These are phyloP conservation scores for Thermothelomyces thermophilus DNA, from an alignment of 2,329 filamentous ascomycete species.

Conservation along the genomic window DNA sequence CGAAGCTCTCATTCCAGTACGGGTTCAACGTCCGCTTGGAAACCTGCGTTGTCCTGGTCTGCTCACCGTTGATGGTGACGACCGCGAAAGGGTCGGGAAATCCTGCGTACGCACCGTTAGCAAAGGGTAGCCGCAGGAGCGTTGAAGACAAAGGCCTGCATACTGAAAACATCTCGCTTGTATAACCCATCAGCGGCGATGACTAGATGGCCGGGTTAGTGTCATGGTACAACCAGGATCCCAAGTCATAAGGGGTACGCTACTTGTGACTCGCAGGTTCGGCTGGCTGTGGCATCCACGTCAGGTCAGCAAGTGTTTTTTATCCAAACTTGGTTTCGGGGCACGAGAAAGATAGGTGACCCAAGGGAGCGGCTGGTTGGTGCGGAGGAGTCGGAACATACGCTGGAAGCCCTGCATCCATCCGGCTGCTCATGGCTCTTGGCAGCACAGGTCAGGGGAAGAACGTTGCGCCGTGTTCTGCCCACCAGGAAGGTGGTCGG, in stretches of 20 bases:
- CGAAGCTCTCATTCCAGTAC: slow-evolving; percentile 99
- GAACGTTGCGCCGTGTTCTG: slow-evolving; percentile 13
- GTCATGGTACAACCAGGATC: slow-evolving; percentile 1
- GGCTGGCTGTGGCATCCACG: slow-evolving; percentile 52
- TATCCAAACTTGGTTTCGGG: background rate
- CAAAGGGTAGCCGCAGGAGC: background rate
- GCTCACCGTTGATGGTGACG: slow-evolving; percentile 92
- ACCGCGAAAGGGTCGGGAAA: slow-evolving; percentile 98
- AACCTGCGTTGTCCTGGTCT: slow-evolving; percentile 95
- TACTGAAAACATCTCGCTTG: slow-evolving; percentile 99
- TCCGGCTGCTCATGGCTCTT: slow-evolving; percentile 41
- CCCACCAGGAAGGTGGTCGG: slow-evolving; percentile 18
- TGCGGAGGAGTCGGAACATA: slow-evolving; percentile 37
- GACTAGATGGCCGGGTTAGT: slow-evolving; percentile 52
- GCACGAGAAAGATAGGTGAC: slow-evolving; percentile 2
- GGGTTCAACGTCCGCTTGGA: slow-evolving; percentile 97
- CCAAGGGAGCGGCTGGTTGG: slow-evolving; percentile 28
- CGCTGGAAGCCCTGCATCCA: slow-evolving; percentile 57
- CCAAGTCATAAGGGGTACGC: slow-evolving; percentile 31
- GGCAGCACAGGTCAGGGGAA: slow-evolving; percentile 20
- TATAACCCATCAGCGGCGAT: slow-evolving; percentile 98
- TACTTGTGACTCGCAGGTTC: slow-evolving; percentile 92
- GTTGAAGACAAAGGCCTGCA: slow-evolving; percentile 34
- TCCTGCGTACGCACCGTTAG: slow-evolving; percentile 48
- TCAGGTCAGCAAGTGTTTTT: slow-evolving; percentile 21